Evolutionary conservation across 2,329 filamentous ascomycete genomes (phyloP), one percentile per base, ranked within the genome.

Genomic region (Neonectria neomacrospora): DNA sequence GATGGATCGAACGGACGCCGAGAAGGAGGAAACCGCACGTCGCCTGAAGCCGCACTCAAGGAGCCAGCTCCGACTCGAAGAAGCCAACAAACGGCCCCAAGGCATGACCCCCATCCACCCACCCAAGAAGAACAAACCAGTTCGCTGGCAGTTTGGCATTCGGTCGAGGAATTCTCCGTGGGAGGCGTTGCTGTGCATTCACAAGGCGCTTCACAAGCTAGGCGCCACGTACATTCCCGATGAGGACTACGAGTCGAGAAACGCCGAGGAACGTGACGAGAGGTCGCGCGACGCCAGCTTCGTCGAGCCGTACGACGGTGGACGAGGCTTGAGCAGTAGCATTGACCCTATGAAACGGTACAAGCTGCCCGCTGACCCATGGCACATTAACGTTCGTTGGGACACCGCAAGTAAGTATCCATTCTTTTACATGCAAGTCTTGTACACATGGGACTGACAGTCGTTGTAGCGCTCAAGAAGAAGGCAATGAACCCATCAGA

Each of bases 101-200:
- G 83, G 85, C 20, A 84, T 90, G 81, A 90, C 88, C 2, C 88
- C 87, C 0, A 85, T 89, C 51, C 80, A 83, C 54, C 87, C 89
- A 2, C 77, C 83, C 3, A 93, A 92, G 81, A 94, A 92, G 77
- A 80, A 85, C 5, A 94, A 92, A 74, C 91, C 91, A 1, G 92
- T 94, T 16, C 93, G 95, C 69, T 99, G 96, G 96, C 96, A 99
- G 77, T 99, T 99, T 76, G 96, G 96, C 60, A 99, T 99, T 65
- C 88, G 96, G 39, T 97, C 93, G 48, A 89, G 96, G 52, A 99
- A 98, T 74, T 91, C 93, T 59, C 96, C 96, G 0, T 93, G 94
- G 73, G 96, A 99, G 77, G 96, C 96, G 0, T 91, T 99, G 78
- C 83, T 97, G 26, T 97, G 95, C 73, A 96, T 99, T 59, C 97